Evolutionary conservation across 1,284 basidiomycete species (phyloP).

Genomic region (Schizophyllum commune): DNA sequence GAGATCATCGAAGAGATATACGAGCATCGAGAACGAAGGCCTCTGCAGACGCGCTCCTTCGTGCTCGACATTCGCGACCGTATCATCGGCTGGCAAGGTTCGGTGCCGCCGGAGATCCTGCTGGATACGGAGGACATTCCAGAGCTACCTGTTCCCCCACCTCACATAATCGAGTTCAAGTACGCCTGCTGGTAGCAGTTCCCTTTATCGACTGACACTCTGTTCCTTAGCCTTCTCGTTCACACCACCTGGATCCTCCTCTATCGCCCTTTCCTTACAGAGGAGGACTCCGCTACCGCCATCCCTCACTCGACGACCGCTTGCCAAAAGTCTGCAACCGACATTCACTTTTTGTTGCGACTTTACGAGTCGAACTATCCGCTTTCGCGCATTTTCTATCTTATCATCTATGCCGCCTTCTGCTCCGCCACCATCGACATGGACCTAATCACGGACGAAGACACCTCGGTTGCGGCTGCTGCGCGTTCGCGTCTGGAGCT

Average conservation of each 20-base stretch:
- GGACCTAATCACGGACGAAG: background rate
- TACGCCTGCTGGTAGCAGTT: background rate
- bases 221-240: background rate
- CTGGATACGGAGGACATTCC: background rate
- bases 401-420: background rate
- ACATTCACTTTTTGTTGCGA: background rate
- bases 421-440: background rate
- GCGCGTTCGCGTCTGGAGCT: background rate
- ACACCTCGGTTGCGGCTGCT: background rate
- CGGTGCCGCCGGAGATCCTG: background rate
- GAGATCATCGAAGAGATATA: background rate
- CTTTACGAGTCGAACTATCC: background rate
- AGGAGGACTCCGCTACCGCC: background rate
- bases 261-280: background rate
- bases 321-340: background rate
- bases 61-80: background rate
- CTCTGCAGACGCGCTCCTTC: background rate
- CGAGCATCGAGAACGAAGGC: background rate
- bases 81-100: background rate
- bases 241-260: background rate
- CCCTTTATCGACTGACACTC: background rate
- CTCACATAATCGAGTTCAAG: background rate
- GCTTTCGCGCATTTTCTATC: background rate
- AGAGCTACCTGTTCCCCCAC: background rate
- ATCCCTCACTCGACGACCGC: background rate